phyloP scores from a whole-genome alignment of 805 yeast genomes.

The Candida germanica region DNA sequence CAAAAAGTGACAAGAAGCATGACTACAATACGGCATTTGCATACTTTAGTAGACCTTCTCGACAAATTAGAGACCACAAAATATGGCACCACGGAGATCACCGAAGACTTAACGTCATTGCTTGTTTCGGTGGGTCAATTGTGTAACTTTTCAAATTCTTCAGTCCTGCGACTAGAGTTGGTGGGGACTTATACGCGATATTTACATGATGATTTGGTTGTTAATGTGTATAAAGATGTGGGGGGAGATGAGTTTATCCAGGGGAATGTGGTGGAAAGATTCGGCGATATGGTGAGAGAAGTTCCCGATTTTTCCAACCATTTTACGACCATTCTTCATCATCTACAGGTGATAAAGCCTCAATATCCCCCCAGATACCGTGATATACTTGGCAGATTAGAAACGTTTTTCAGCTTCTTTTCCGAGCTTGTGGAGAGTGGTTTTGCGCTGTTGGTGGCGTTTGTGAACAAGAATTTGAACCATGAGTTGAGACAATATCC shows the following conservation, averaged over 20 bases:
- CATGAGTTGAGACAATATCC: slow-evolving; percentile 12
- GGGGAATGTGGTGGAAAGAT: no score
- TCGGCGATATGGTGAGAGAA: no score
- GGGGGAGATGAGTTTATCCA: no score
- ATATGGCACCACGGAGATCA: no score
- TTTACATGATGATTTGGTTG: slow-evolving; percentile 1
- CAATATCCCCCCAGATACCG: not conserved
- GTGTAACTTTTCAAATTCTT: no score
- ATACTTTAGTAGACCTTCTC: no score
- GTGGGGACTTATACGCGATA: slow-evolving; percentile 3
- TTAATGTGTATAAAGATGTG: slow-evolving; percentile 1
- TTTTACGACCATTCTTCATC: not conserved
- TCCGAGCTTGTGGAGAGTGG: not conserved
- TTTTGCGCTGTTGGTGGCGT: slow-evolving; percentile 1
- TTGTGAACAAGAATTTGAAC: slow-evolving; percentile 12
- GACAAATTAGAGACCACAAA: no score
- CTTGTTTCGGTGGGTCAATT: no score
- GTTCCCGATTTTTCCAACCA: no score
- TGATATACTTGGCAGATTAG: not conserved
- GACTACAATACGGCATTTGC: no score
- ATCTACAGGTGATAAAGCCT: not conserved
- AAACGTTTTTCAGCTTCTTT: not conserved
- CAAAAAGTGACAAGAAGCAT: no score
- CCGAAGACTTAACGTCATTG: no score
- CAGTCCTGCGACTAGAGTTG: not conserved